phyloP scores from a whole-genome alignment of 805 yeast genomes.

The Myxozyma geophila region DNA sequence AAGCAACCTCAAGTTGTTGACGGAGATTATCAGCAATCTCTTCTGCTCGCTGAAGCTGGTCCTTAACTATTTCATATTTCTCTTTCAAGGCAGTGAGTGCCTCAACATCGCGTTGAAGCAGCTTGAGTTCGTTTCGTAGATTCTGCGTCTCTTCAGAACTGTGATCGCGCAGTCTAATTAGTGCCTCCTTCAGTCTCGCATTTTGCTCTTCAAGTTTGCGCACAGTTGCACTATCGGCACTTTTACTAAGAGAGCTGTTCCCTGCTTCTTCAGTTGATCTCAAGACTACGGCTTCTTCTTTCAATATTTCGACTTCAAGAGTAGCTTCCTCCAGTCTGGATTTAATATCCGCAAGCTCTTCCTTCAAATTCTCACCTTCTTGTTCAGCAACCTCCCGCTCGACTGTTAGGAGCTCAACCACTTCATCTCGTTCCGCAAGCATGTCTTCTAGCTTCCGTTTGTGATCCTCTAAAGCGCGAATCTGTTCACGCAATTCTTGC shows the following conservation, averaged over 20 bases:
- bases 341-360: conserved; percentile 38
- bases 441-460: conserved; percentile 33
- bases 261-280: background rate
- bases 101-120: conserved; percentile 31
- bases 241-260: background rate
- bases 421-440: conserved; percentile 38
- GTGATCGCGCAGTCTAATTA: conserved; percentile 47
- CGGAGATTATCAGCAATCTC: conserved; percentile 35
- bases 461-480: conserved; percentile 34
- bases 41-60: conserved; percentile 24
- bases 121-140: conserved; percentile 32
- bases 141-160: conserved; percentile 36
- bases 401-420: conserved; percentile 43
- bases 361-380: conserved; percentile 38
- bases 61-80: conserved; percentile 16
- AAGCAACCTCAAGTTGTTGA: conserved; percentile 44
- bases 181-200: conserved; percentile 51
- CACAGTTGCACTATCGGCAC: conserved; percentile 1
- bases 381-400: conserved; percentile 49
- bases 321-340: conserved; percentile 36
- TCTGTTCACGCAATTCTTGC: conserved; percentile 34
- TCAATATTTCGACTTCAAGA: conserved; percentile 40
- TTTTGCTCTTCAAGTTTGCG: conserved; percentile 41
- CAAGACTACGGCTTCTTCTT: conserved; percentile 39
- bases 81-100: conserved; percentile 9